phyloP scores from a whole-genome alignment of 2,329 filamentous ascomycete genomes.

The Aspergillus aculeatus region DNA sequence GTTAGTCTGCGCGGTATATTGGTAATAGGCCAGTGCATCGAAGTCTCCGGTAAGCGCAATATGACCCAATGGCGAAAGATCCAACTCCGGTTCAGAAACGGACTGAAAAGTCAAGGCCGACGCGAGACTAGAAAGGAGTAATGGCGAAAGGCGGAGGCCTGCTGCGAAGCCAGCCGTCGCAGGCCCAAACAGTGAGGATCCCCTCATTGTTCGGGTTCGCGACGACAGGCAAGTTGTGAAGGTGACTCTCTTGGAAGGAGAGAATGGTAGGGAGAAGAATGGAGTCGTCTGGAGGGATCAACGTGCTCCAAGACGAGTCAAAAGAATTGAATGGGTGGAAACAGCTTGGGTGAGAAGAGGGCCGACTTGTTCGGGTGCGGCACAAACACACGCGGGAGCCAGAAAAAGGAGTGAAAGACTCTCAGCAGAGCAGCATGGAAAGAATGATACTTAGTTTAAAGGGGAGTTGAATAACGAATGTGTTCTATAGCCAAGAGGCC shows the following conservation, averaged over 20 bases:
- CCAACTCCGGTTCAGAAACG: conserved; percentile 51
- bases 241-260: conserved; percentile 7
- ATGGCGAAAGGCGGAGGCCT: conserved; percentile 27
- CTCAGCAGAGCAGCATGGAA: conserved; percentile 15
- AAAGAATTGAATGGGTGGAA: conserved; percentile 10
- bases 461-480: conserved; percentile 16
- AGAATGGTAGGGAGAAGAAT: background rate
- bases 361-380: conserved; percentile 9
- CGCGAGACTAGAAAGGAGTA: conserved; percentile 23
- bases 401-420: conserved; percentile 20
- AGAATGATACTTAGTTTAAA: conserved; percentile 7
- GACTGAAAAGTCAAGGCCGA: conserved; percentile 38
- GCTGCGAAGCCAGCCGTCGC: conserved; percentile 42
- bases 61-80: conserved; percentile 73
- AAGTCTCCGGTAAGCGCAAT: conserved; percentile 88
- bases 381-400: conserved; percentile 11
- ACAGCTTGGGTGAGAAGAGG: conserved; percentile 11
- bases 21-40: conserved; percentile 83
- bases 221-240: conserved; percentile 34
- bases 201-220: conserved; percentile 44
- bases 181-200: conserved; percentile 46
- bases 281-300: conserved; percentile 1
- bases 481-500: conserved; percentile 10
- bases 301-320: background rate
- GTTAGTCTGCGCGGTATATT: conserved; percentile 77